Conservation (phyloP, 2,329 filamentous ascomycete species). For the Colletotrichum sp. region DNA sequence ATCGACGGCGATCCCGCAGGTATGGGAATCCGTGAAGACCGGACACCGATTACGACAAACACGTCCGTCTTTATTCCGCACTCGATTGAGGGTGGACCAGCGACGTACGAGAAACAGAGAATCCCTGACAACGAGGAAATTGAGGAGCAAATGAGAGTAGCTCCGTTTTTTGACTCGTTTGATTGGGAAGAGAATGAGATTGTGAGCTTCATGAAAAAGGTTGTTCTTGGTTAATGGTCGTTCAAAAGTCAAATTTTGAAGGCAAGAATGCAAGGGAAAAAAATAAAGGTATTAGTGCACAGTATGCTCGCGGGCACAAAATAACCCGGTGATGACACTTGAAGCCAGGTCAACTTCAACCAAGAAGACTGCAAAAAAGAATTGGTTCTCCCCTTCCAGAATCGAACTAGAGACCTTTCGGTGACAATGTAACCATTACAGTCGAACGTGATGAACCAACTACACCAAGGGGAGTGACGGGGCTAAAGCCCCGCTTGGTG, state of each 20-base stretch:
- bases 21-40: neutral
- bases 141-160: neutral
- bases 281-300: too few species aligned
- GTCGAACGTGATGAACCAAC: neutral
- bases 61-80: neutral
- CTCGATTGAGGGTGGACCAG: neutral
- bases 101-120: neutral
- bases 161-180: neutral
- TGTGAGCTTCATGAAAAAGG: neutral
- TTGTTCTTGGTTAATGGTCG: too few species aligned
- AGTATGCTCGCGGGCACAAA: neutral
- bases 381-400: neutral
- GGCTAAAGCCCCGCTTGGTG: neutral
- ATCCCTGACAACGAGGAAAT: neutral
- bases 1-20: neutral
- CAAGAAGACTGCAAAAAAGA: neutral
- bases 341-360: neutral
- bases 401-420: neutral
- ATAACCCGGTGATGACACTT: fast-evolving
- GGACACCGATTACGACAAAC: neutral
- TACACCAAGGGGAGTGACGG: neutral
- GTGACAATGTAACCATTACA: neutral
- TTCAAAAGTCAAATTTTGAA: too few species aligned
- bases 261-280: too few species aligned
- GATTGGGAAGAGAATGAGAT: neutral